Percentiles rank a stretch among this genome's conserved stretches.
phyloP scores from a whole-genome alignment of 345 rosid genomes.

The Syzygium jambos region DNA sequence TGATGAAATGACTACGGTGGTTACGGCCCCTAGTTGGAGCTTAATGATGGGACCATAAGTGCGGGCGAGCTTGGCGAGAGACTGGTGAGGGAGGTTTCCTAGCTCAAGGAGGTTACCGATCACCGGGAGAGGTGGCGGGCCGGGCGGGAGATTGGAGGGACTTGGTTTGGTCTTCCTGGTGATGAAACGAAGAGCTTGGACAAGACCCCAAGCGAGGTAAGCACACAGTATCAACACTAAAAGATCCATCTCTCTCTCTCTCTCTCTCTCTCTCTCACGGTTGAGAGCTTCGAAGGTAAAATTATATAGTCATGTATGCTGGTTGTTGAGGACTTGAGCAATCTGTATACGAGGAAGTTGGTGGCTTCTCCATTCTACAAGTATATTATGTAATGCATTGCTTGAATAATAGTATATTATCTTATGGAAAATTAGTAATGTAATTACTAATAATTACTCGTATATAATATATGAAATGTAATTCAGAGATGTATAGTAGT shows the following conservation, averaged over 20 bases:
- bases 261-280: background rate
- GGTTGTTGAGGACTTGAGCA: background rate
- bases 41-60: slow-evolving; percentile 19
- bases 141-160: slow-evolving; percentile 13
- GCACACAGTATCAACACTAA: background rate
- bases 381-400: background rate
- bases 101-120: slow-evolving; percentile 17
- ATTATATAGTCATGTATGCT: background rate
- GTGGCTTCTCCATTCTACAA: background rate
- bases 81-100: slow-evolving; percentile 11
- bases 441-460: background rate
- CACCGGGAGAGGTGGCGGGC: slow-evolving; percentile 12
- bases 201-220: background rate
- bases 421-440: background rate
- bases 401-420: background rate
- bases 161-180: background rate
- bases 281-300: background rate
- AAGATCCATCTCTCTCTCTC: slow-evolving; percentile 1
- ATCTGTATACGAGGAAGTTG: background rate
- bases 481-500: background rate
- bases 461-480: background rate
- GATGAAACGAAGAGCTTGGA: background rate
- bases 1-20: slow-evolving; percentile 14
- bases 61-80: slow-evolving; percentile 10
- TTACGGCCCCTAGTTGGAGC: slow-evolving; percentile 6